Conservation (phyloP, 2,329 filamentous ascomycete species). For the Zopfia rhizophila region DNA sequence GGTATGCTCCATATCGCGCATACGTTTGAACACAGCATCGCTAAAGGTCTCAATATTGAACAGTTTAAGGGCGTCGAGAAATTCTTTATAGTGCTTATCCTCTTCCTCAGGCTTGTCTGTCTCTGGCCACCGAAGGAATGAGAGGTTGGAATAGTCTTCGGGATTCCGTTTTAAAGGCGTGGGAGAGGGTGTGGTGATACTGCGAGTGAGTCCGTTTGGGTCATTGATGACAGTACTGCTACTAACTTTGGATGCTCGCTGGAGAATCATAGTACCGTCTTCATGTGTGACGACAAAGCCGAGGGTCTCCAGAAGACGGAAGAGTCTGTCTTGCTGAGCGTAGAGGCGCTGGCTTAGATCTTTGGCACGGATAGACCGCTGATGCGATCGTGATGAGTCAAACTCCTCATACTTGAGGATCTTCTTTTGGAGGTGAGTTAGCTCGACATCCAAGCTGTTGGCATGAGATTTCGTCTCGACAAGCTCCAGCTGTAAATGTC, state of each 20-base stretch:
- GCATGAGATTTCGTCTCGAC: constrained; percentile 80
- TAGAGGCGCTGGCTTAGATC: constrained; percentile 87
- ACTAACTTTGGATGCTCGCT: constrained; percentile 71
- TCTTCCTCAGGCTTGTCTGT: constrained; percentile 73
- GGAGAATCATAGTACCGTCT: constrained; percentile 77
- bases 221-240: constrained; percentile 59
- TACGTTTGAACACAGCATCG: constrained; percentile 85
- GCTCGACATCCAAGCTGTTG: constrained; percentile 79
- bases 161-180: constrained; percentile 65
- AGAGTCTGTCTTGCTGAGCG: constrained; percentile 84
- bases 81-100: constrained; percentile 77
- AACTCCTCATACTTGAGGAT: constrained; percentile 62
- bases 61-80: constrained; percentile 75
- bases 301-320: constrained; percentile 83
- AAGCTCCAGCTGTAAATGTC: constrained; percentile 74
- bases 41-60: constrained; percentile 88
- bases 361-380: constrained; percentile 77
- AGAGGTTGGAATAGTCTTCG: constrained; percentile 73
- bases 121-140: constrained; percentile 85
- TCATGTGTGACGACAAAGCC: constrained; percentile 84
- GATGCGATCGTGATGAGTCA: constrained; percentile 68
- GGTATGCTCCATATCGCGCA: constrained; percentile 93
- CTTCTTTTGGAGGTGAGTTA: constrained; percentile 74
- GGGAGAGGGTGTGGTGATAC: constrained; percentile 65
- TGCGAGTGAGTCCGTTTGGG: constrained; percentile 58